Percentiles rank a stretch among this genome's conserved stretches.
Conservation (phyloP, 495 filamentous ascomycete species). For the Podospora appendiculata region DNA sequence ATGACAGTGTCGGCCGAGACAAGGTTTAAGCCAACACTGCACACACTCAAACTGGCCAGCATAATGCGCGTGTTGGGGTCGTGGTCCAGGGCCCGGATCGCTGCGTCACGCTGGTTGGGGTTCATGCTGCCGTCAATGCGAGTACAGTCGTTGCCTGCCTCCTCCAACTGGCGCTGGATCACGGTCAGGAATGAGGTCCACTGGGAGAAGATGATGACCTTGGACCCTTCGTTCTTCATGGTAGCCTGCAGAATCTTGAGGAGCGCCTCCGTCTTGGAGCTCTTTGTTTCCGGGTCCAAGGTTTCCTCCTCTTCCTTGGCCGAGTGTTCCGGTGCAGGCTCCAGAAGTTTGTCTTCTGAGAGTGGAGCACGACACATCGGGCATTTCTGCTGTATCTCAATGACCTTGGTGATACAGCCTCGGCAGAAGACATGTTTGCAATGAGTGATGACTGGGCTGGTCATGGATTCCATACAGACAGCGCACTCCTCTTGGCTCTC, state of each 20-base stretch:
- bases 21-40: constrained; percentile 83
- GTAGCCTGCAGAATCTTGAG: constrained; percentile 70
- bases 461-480: constrained; percentile 70
- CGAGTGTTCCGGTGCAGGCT: constrained; percentile 51
- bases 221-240: constrained; percentile 58
- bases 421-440: constrained; percentile 80
- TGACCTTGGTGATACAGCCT: constrained; percentile 68
- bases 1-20: constrained; percentile 84
- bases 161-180: constrained; percentile 60
- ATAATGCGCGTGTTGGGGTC: constrained; percentile 69
- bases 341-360: constrained; percentile 50
- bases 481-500: constrained; percentile 79
- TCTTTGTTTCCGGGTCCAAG: constrained; percentile 57
- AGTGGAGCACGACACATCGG: constrained; percentile 81
- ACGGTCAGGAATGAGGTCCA: constrained; percentile 88
- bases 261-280: constrained; percentile 79
- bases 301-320: constrained; percentile 30
- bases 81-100: constrained; percentile 55
- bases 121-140: constrained; percentile 83
- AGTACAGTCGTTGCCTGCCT: constrained; percentile 53
- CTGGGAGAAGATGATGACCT: constrained; percentile 86
- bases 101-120: constrained; percentile 57
- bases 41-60: constrained; percentile 75
- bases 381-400: constrained; percentile 74
- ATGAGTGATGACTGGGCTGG: constrained; percentile 74